Base-by-base conservation (phyloP, 768 basidiomycete species). In the Lepiota brunneoincarnata region DNA sequence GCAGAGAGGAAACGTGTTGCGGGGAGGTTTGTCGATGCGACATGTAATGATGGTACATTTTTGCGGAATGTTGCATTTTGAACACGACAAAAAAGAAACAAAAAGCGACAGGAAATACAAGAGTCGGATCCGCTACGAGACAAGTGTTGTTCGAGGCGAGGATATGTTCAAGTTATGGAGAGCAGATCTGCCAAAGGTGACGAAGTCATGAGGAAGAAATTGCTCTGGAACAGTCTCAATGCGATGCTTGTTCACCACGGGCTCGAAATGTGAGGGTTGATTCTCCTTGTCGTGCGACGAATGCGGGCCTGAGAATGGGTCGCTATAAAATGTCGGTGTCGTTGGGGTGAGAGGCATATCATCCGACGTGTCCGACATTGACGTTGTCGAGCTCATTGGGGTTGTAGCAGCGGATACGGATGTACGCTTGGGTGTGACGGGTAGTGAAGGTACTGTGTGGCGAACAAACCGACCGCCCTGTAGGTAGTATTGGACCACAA, bases 401-500 rank as follows among this genome's bases (percentile, higher is more conserved):
- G 91, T 91, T 68, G 80, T 83, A 58, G 82, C 69, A 38, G 78
- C 77, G 41, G 85, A 84, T 28, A 70, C 67, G 0, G 83, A 75
- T 15, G 73, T 69, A 28, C 79, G 77, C 62, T 79, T 79, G 2
- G 86, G 87, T 5, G 91, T 92, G 59, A 84, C 80, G 34, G 91
- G 89, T 43, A 89, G 74, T 17, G 82, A 63, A 15, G 69, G 58
- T 18, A 73, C 61, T 1, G 71, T 53, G 36, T 82, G 80, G 37
- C 76, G 78, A 56, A 74, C 65, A 67, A 88, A 91, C 49, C 84
- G 87, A 40, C 86, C 86, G 46, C 94, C 95, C 64, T 90, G 83
- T 45, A 98, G 84, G 68, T 98, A 99, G 72, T 86, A 93, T 67
- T 98, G 92, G 34, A 94, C 86, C 57, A 93, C 92, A 66, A 92